These are phyloP conservation scores for Penicillium sumatraense DNA, from an alignment of 2,329 filamentous ascomycete species.

Conservation along the genomic window DNA sequence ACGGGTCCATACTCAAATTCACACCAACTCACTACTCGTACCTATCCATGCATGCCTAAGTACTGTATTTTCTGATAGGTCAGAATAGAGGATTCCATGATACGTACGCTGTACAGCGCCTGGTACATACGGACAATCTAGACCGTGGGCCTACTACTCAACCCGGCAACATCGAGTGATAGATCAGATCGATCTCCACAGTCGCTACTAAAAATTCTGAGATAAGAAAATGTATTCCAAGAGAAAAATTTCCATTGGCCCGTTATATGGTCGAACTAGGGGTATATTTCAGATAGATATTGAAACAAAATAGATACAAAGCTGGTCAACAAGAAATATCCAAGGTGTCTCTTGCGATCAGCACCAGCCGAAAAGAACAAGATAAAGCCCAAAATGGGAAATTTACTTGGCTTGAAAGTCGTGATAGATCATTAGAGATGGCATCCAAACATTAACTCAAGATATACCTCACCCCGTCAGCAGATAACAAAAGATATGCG, in stretches of 20 bases:
- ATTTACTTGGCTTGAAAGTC: conserved; percentile 20
- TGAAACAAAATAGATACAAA: conserved; percentile 22
- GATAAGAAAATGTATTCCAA: background rate
- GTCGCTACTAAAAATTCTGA: no score
- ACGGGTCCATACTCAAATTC: background rate
- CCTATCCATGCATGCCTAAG: background rate
- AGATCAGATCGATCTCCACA: background rate
- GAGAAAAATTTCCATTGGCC: background rate
- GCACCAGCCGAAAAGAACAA: conserved; percentile 3
- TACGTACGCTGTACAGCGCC: no score
- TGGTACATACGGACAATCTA: background rate
- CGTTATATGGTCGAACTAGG: background rate
- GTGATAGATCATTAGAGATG: conserved; percentile 27
- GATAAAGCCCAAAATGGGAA: conserved; percentile 11
- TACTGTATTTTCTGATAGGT: no score
- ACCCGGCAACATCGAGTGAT: background rate
- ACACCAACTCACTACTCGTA: background rate
- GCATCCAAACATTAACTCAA: conserved; percentile 24
- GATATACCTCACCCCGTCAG: conserved; percentile 8
- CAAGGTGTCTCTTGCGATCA: conserved; percentile 7
- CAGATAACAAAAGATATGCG: conserved; percentile 15
- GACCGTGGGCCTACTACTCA: background rate
- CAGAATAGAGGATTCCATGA: no score
- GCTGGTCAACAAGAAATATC: conserved; percentile 9
- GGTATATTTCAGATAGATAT: conserved; percentile 10